Evolutionary conservation across 768 basidiomycete species (phyloP).

Genomic region (Leucocoprinus sp.): DNA sequence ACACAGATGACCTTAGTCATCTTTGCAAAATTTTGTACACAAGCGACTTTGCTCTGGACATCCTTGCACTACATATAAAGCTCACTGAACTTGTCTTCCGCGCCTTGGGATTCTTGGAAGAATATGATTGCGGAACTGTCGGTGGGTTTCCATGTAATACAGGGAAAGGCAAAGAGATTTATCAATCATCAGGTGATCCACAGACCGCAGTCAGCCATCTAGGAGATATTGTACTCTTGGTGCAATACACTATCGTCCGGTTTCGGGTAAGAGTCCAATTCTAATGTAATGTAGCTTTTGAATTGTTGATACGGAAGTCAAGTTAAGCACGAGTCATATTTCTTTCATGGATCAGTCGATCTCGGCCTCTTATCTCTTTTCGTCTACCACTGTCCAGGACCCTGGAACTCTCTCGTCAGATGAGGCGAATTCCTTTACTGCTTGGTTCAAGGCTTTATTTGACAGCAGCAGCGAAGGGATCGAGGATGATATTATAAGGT

Average conservation of each 20-base stretch:
- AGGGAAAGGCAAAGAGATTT: conserved; percentile 5
- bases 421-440: conserved; percentile 35
- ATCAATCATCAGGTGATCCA: conserved; percentile 54
- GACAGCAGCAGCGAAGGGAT: conserved; percentile 74
- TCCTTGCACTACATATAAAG: conserved; percentile 58
- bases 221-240: conserved; percentile 71
- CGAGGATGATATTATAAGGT: conserved; percentile 71
- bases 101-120: conserved; percentile 53
- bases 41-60: conserved; percentile 53
- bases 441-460: conserved; percentile 76
- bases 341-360: conserved; percentile 10
- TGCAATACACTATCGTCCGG: conserved; percentile 55
- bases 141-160: conserved; percentile 46
- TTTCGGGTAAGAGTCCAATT: conserved; percentile 42
- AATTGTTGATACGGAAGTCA: background rate
- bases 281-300: background rate
- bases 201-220: conserved; percentile 74
- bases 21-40: conserved; percentile 60
- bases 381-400: conserved; percentile 37
- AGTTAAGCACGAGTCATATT: conserved; percentile 1
- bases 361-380: conserved; percentile 36
- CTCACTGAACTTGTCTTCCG: conserved; percentile 59
- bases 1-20: conserved; percentile 63
- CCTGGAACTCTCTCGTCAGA: conserved; percentile 37
- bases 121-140: conserved; percentile 75